phyloP scores from a whole-genome alignment of 805 yeast species.

The Saturnispora dispora region DNA sequence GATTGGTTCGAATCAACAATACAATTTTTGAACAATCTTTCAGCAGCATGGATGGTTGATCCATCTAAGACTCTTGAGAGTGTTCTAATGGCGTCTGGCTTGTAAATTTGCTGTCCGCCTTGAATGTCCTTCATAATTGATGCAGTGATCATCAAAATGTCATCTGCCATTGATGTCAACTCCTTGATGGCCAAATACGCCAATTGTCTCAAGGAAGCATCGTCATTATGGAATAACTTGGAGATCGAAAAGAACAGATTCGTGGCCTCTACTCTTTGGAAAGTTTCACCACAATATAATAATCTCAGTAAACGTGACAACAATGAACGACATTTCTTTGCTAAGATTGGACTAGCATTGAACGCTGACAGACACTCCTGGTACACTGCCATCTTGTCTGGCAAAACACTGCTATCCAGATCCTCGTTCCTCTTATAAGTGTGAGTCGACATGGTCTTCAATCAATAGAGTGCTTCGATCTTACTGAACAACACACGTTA shows the following conservation, averaged over 20 bases:
- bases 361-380: conserved; percentile 92
- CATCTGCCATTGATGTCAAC: conserved; percentile 73
- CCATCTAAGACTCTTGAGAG: conserved; percentile 84
- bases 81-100: conserved; percentile 92
- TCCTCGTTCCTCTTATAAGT: conserved; percentile 81
- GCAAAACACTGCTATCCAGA: conserved; percentile 53
- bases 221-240: conserved; percentile 88
- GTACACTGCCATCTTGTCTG: conserved; percentile 95
- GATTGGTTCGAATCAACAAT: conserved; percentile 85
- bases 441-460: conserved; percentile 61
- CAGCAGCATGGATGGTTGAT: conserved; percentile 85
- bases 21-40: conserved; percentile 84
- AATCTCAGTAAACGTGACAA: conserved; percentile 77
- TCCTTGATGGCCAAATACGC: conserved; percentile 93
- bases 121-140: conserved; percentile 98
- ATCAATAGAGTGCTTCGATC: not conserved
- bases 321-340: conserved; percentile 76
- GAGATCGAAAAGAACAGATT: conserved; percentile 88
- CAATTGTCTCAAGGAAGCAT: conserved; percentile 79
- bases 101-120: conserved; percentile 73
- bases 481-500: not conserved
- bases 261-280: conserved; percentile 85
- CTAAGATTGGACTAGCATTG: conserved; percentile 83
- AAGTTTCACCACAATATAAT: conserved; percentile 76
- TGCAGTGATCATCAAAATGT: conserved; percentile 94